Conservation (phyloP, 2,329 filamentous ascomycete species). For the Neofusicoccum umdonicola region DNA sequence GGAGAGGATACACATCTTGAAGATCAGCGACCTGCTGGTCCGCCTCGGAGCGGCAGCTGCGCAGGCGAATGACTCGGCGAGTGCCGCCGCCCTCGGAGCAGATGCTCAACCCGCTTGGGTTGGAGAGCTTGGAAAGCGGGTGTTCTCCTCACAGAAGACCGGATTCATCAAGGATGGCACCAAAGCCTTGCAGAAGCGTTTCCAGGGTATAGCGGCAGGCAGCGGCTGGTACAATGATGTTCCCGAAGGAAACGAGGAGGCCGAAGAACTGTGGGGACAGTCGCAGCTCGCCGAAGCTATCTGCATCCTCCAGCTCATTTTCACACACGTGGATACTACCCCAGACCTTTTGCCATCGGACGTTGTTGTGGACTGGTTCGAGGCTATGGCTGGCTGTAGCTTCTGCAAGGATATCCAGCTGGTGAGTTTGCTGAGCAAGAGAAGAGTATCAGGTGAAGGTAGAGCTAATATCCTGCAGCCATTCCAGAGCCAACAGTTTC, state of each 20-base stretch:
- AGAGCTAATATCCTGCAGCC: slow-evolving; percentile 27
- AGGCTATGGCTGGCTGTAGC: slow-evolving; percentile 38
- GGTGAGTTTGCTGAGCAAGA: not conserved
- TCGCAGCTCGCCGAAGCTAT: slow-evolving; percentile 67
- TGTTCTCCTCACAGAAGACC: slow-evolving; percentile 39
- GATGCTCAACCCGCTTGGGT: slow-evolving; percentile 31
- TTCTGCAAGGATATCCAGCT: slow-evolving; percentile 59
- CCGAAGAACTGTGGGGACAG: slow-evolving; percentile 61
- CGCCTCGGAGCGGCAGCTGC: slow-evolving; percentile 31
- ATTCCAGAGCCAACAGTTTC: slow-evolving; percentile 40
- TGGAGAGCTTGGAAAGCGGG: slow-evolving; percentile 31
- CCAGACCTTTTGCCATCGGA: slow-evolving; percentile 30
- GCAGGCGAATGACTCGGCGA: slow-evolving; percentile 9
- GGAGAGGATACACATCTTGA: slow-evolving; percentile 59
- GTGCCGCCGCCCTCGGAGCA: slow-evolving; percentile 29
- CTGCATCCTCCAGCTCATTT: slow-evolving; percentile 71
- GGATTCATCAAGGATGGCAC: slow-evolving; percentile 50
- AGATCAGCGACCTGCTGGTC: slow-evolving; percentile 36
- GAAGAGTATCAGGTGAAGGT: not conserved
- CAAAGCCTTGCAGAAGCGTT: slow-evolving; percentile 46
- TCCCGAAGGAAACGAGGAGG: slow-evolving; percentile 50
- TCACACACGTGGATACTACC: slow-evolving; percentile 63
- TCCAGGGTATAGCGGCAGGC: slow-evolving; percentile 44
- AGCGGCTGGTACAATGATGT: slow-evolving; percentile 49
- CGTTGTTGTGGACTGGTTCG: slow-evolving; percentile 36